These are phyloP conservation scores for Pichia cabralensis DNA, from an alignment of 805 yeast species.

Conservation along the genomic window DNA sequence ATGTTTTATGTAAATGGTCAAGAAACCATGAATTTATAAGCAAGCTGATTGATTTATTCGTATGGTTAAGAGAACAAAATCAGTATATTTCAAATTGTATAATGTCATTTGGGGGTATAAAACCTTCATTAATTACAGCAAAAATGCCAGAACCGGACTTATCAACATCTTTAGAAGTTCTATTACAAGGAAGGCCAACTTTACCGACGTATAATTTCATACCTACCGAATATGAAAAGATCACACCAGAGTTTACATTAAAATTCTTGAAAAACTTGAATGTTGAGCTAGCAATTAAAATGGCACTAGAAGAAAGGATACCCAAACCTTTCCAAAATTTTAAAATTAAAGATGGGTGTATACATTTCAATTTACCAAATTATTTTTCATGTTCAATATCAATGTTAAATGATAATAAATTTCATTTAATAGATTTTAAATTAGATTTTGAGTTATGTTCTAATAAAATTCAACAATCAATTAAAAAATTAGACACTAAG, in stretches of 20 bases:
- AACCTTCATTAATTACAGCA: slow-evolving; percentile 71
- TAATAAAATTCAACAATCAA: slow-evolving; percentile 20
- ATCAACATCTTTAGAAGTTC: slow-evolving; percentile 77
- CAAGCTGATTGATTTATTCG: slow-evolving; percentile 71
- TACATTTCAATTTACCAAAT: slow-evolving; percentile 48
- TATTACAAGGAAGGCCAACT: slow-evolving; percentile 67
- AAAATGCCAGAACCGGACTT: slow-evolving; percentile 89
- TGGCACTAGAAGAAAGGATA: slow-evolving; percentile 55
- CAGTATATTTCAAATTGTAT: slow-evolving; percentile 53
- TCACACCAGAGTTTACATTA: slow-evolving; percentile 48
- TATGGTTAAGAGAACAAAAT: slow-evolving; percentile 79
- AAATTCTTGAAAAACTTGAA: slow-evolving; percentile 60
- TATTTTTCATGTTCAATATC: slow-evolving; percentile 75
- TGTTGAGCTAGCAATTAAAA: slow-evolving; percentile 58
- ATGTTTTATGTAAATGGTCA: slow-evolving; percentile 87
- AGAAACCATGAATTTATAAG: slow-evolving; percentile 61
- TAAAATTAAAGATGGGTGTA: slow-evolving; percentile 65
- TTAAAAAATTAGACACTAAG: slow-evolving; percentile 21
- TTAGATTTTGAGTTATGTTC: slow-evolving; percentile 43
- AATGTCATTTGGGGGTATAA: slow-evolving; percentile 57
- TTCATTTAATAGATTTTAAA: slow-evolving; percentile 69
- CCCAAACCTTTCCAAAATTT: slow-evolving; percentile 61
- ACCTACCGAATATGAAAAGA: slow-evolving; percentile 30
- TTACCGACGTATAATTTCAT: slow-evolving; percentile 55
- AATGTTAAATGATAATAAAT: slow-evolving; percentile 57